Conservation (phyloP, 805 yeast species). For the Myxozyma geophila region DNA sequence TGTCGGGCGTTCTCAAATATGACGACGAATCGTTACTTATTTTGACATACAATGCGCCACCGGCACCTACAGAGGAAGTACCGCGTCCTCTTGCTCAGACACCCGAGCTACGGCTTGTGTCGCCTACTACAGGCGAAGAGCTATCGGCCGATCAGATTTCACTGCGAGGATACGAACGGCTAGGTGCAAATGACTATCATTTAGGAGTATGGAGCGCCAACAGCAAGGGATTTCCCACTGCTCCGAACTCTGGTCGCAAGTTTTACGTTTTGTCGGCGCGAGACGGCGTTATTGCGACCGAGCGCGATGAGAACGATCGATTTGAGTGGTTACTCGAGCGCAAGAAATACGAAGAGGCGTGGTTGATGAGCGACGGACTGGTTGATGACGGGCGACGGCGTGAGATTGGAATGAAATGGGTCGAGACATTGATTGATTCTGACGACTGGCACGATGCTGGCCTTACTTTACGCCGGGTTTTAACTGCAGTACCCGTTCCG, state of each 20-base stretch:
- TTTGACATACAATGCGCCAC: constrained; percentile 50
- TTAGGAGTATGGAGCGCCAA: constrained; percentile 54
- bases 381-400: constrained; percentile 57
- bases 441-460: constrained; percentile 64
- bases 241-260: constrained; percentile 43
- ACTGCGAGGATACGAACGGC: constrained; percentile 56
- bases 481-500: constrained; percentile 24
- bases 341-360: constrained; percentile 66
- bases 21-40: constrained; percentile 71
- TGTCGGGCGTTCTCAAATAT: constrained; percentile 80
- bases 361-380: constrained; percentile 71
- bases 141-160: constrained; percentile 79
- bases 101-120: constrained; percentile 78
- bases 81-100: constrained; percentile 47
- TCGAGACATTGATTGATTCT: constrained; percentile 43
- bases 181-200: constrained; percentile 82
- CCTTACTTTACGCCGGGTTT: constrained; percentile 51
- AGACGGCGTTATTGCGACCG: constrained; percentile 79
- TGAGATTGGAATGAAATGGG: constrained; percentile 62
- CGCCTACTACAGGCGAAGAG: constrained; percentile 69
- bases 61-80: constrained; percentile 21
- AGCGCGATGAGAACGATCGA: constrained; percentile 69
- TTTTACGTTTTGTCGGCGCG: constrained; percentile 78
- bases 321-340: constrained; percentile 71
- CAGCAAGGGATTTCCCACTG: constrained; percentile 14